Evolutionary conservation across 148 eudicot species (phyloP).

Genomic region (Beta vulgaris): DNA sequence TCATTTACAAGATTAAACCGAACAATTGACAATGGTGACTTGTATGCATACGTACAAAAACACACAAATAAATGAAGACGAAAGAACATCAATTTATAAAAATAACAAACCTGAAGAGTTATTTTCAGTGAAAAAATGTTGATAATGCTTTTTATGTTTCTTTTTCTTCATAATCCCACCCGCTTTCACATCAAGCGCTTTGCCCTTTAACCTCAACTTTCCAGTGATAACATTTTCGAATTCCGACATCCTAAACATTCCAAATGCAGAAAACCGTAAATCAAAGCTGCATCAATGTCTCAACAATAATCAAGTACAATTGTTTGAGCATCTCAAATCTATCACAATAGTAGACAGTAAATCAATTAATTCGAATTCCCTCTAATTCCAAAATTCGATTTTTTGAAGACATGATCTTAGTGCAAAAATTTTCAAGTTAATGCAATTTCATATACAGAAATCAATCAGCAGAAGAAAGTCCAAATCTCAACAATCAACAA

Average conservation of each 20-base stretch:
- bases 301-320: not conserved
- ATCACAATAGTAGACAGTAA: not conserved
- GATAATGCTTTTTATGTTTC: conserved; percentile 44
- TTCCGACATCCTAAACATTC: conserved; percentile 45
- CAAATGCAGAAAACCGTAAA: not conserved
- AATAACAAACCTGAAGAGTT: conserved; percentile 44
- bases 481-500: not conserved
- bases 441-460: not conserved
- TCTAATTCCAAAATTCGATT: not conserved
- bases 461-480: not conserved
- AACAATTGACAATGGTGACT: no score
- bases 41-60: no score
- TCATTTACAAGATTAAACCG: no score
- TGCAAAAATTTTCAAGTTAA: not conserved
- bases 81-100: no score
- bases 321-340: not conserved
- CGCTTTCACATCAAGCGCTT: conserved; percentile 66
- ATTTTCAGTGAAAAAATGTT: conserved; percentile 27
- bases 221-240: conserved; percentile 63
- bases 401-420: not conserved
- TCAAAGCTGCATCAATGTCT: no score
- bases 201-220: conserved; percentile 77
- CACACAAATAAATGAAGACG: no score
- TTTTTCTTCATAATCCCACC: conserved; percentile 55
- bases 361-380: not conserved